Base-by-base conservation (phyloP, 2,329 filamentous ascomycete species). In the Verticillium klebahnii region DNA sequence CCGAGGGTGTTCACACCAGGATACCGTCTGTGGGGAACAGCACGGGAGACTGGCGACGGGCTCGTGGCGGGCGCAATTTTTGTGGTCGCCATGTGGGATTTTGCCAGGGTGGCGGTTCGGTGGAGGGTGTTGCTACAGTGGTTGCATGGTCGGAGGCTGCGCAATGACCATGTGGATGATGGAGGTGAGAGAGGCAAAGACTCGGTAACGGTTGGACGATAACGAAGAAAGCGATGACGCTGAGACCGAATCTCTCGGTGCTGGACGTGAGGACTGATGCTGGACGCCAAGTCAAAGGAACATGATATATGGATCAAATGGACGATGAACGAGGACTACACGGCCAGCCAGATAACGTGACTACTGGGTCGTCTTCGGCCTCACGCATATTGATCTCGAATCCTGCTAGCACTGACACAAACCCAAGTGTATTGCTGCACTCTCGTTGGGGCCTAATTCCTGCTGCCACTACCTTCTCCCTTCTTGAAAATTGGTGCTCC, bases 41-140 rank as follows among this genome's bases (percentile, higher is more conserved):
- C 45, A 17, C 31, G n/a, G 2, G 31, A 59, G 29, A 54, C 40
- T 9, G 40, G n/a, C 25, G 45, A 59, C 32, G 40, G 45, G 6
- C 19, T 59, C 45, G 40, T 59, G 9, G 40, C 58, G 4, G 58
- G 40, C 31, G 40, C 45, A 25, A 32, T 54, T 2, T 59, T 59
- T 32, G 58, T 59, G 31, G 25, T 59, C 25, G 40, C 39, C 31
- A 45, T 59, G n/a, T 45, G 39, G 29, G 58, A 59, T 14, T 59
- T 59, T n/a, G 54, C 17, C 5, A 32, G 25, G 29, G 54, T 56
- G 9, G 54, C 31, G 6, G 14, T 56, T 3, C 25, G 25, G 17
- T 34, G 54, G 45, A n/a, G 45, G 19, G 45, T 50, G 17, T 23
- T 50, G 45, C 19, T 23, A 12, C 5, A 14, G 9, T 50, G 45